phyloP scores from a whole-genome alignment of 2,329 filamentous ascomycete genomes.

The Clathrospora elynae region DNA sequence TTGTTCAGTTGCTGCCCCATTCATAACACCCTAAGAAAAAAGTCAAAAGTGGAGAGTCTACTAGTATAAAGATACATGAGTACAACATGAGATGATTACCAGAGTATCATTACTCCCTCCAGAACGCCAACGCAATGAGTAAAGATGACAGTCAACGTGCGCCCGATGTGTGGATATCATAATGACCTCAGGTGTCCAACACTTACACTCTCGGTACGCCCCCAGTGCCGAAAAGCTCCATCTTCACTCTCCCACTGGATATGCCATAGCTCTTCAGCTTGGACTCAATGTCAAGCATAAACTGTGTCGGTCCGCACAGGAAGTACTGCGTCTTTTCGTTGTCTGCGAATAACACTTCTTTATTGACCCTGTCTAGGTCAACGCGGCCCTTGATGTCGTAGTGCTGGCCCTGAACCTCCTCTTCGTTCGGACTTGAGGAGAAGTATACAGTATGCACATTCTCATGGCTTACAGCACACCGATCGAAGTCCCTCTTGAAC shows the following conservation, averaged over 20 bases:
- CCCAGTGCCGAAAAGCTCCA: constrained; percentile 66
- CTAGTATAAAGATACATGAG: neutral
- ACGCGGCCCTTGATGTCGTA: constrained; percentile 66
- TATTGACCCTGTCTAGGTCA: constrained; percentile 61
- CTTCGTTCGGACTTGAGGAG: constrained; percentile 56
- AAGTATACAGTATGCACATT: constrained; percentile 64
- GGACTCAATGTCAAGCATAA: constrained; percentile 67
- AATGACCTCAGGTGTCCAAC: neutral
- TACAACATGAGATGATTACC: neutral
- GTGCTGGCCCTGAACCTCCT: constrained; percentile 57
- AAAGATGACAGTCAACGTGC: neutral
- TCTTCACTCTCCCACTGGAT: constrained; percentile 61
- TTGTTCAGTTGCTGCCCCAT: neutral
- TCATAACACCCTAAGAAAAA: neutral
- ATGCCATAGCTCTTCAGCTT: constrained; percentile 64
- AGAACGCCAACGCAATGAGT: neutral
- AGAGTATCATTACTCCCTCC: neutral
- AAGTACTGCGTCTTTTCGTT: constrained; percentile 67
- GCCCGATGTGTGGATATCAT: constrained; percentile 5
- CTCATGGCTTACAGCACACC: constrained; percentile 50
- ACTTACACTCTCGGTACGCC: constrained; percentile 40
- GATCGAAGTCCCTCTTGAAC: constrained; percentile 59
- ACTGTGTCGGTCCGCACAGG: constrained; percentile 70
- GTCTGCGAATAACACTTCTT: constrained; percentile 61
- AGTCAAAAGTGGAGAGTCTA: neutral